Percentiles rank a stretch among this genome's conserved stretches.
These are phyloP conservation scores for Coemansia erecta DNA, from an alignment of 192 early-diverging fungal species.

Conservation along the genomic window DNA sequence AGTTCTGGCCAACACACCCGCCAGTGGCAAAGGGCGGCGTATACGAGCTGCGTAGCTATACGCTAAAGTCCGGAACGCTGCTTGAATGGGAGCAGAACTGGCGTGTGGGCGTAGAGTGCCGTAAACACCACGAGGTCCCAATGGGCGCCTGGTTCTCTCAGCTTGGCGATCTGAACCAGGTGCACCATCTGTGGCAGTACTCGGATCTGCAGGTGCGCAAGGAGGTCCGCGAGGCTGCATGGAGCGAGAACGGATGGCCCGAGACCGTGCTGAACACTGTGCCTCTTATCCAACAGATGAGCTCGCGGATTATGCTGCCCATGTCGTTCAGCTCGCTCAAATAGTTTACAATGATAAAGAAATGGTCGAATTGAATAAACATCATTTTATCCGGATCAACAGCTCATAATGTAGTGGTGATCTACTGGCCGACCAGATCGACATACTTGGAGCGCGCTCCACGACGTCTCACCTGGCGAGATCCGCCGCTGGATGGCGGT, in stretches of 20 bases:
- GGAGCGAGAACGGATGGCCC: slow-evolving; percentile 93
- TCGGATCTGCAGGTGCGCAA: slow-evolving; percentile 86
- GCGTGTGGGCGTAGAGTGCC: slow-evolving; percentile 84
- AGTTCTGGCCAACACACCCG: slow-evolving; percentile 82
- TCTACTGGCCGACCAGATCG: slow-evolving; percentile 47
- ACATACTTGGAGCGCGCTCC: slow-evolving; percentile 54
- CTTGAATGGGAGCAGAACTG: slow-evolving; percentile 93
- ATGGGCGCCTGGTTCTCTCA: slow-evolving; percentile 97
- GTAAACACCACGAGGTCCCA: slow-evolving; percentile 83
- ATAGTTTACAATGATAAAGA: slow-evolving; percentile 19
- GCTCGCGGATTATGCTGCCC: slow-evolving; percentile 75
- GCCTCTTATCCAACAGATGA: slow-evolving; percentile 76
- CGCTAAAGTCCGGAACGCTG: slow-evolving; percentile 80
- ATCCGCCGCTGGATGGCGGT: slow-evolving; percentile 13
- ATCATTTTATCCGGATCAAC: too few relatives aligned
- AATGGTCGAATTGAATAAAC: background rate
- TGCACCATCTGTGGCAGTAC: slow-evolving; percentile 93
- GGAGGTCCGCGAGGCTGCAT: slow-evolving; percentile 84
- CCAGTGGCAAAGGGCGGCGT: slow-evolving; percentile 77
- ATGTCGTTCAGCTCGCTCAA: slow-evolving; percentile 74
- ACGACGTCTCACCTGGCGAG: slow-evolving; percentile 27
- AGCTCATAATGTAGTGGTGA: background rate
- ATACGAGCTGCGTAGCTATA: slow-evolving; percentile 90
- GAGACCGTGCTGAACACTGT: slow-evolving; percentile 90
- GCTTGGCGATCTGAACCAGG: slow-evolving; percentile 80